Evolutionary conservation across 208 protist species (phyloP).

Genomic region (Plasmodiophora brassicae): DNA sequence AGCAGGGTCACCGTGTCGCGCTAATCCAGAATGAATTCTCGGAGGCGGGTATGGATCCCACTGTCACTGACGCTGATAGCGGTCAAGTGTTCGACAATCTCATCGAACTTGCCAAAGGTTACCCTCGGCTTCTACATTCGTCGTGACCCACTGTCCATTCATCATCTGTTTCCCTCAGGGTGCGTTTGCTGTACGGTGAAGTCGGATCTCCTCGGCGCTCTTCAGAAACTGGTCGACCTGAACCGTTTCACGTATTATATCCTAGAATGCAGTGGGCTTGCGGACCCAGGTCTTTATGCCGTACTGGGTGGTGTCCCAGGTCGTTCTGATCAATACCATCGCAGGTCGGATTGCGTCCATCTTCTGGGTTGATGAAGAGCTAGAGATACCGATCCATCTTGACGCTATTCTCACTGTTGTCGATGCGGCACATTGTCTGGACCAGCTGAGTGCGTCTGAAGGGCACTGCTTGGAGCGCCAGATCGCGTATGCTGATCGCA

Average conservation of each 20-base stretch:
- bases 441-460: neutral
- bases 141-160: too few relatives aligned
- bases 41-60: neutral
- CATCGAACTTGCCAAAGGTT: neutral
- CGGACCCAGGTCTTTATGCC: neutral
- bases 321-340: too few relatives aligned
- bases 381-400: neutral
- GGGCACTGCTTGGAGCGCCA: neutral
- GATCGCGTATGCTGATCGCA: neutral
- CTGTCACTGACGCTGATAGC: neutral
- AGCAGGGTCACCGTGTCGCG: neutral
- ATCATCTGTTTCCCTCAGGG: neutral
- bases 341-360: neutral
- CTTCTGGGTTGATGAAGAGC: conserved; percentile 3
- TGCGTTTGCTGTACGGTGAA: conserved; percentile 27
- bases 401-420: neutral
- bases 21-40: conserved; percentile 30
- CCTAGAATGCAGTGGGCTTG: conserved; percentile 9
- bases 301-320: too few relatives aligned
- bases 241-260: neutral
- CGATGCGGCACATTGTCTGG: neutral
- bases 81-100: conserved; percentile 16
- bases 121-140: neutral
- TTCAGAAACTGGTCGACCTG: neutral
- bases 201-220: neutral